Base-by-base conservation (phyloP, 2,329 filamentous ascomycete species). In the Hypoxylon sp. region DNA sequence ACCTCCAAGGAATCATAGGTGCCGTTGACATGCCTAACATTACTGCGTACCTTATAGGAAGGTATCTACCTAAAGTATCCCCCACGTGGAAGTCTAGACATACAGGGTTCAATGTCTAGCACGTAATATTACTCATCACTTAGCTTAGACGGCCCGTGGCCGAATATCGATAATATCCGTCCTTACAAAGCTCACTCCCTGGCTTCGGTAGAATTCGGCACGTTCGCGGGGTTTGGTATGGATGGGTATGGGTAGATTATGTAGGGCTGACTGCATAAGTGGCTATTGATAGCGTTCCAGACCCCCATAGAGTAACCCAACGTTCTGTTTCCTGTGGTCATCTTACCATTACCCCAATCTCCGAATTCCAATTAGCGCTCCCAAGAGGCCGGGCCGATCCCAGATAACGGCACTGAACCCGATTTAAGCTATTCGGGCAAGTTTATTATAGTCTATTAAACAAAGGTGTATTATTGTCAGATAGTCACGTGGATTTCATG, bases 61-160 rank as follows among this genome's bases (percentile, higher is more conserved):
- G 6, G 28, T 28, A 28, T 5, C 25, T 28, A 28, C 25, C 25
- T 28, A 28, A 19, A 6, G n/a, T 41, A 17, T 9, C 38, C 38
- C 36, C 52, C 52, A 55, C 52, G 52, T 45, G 38, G 52, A 55
- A 23, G n/a, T 43, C 25, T 38, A 55, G 52, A 55, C 38, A 30
- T 53, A 14, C 45, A 43, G 17, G 38, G n/a, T 10, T 9, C 17
- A 43, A 43, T 43, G 9, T 43, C 38, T 43, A 43, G 17, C 7
- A 43, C 17, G 7, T 19, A 21, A 43, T 43, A 17, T n/a, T 21
- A 43, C n/a, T 43, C 17, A 55, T 45, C 41, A 38, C 38, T 55
- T 45, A 55, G 52, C 52, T 55, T 45, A 21, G 23, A 45, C 52
- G 36, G 36, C n/a, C 52, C 36, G 52, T 43, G 14, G 36, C 52